Evolutionary conservation across 1,284 basidiomycete genomes (phyloP).

Genomic region (Malassezia caprae): DNA sequence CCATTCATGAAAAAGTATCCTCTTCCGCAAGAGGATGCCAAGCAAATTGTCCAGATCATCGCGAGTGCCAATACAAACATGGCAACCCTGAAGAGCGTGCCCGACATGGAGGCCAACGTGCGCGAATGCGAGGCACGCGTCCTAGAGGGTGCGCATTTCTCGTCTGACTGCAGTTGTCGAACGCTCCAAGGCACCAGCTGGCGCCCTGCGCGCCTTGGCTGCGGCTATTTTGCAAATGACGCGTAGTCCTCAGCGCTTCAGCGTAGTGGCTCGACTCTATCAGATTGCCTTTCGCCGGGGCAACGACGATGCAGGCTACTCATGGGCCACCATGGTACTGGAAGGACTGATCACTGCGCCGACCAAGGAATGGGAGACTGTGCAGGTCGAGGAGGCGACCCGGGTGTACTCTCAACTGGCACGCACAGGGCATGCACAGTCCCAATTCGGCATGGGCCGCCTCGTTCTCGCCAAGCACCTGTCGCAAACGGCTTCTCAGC

Average conservation of each 20-base stretch:
- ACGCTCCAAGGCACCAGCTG: neutral
- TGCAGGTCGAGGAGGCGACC: constrained; percentile 21
- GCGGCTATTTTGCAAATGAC: constrained; percentile 7
- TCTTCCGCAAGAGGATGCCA: neutral
- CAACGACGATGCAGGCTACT: constrained; percentile 32
- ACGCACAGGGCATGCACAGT: constrained; percentile 25
- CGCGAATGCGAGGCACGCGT: constrained; percentile 4
- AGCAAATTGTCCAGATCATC: constrained; percentile 1
- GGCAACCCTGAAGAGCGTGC: neutral
- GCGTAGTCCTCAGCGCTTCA: neutral
- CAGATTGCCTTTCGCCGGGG: constrained; percentile 12
- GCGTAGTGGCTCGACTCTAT: constrained; percentile 4
- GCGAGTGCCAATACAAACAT: neutral
- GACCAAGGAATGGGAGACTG: constrained; percentile 13
- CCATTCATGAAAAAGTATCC: constrained; percentile 7
- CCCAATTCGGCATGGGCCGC: constrained; percentile 28
- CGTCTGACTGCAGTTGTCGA: constrained; percentile 3
- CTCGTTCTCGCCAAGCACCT: constrained; percentile 23
- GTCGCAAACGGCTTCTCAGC: constrained; percentile 11
- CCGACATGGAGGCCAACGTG: neutral
- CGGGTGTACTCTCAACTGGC: constrained; percentile 25
- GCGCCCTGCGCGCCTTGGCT: constrained; percentile 6
- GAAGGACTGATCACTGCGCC: constrained; percentile 23
- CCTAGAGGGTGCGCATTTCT: neutral
- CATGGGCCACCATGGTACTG: constrained; percentile 35